Evolutionary conservation across 2,329 filamentous ascomycete genomes (phyloP).

Genomic region (Xylaria hypoxylon): DNA sequence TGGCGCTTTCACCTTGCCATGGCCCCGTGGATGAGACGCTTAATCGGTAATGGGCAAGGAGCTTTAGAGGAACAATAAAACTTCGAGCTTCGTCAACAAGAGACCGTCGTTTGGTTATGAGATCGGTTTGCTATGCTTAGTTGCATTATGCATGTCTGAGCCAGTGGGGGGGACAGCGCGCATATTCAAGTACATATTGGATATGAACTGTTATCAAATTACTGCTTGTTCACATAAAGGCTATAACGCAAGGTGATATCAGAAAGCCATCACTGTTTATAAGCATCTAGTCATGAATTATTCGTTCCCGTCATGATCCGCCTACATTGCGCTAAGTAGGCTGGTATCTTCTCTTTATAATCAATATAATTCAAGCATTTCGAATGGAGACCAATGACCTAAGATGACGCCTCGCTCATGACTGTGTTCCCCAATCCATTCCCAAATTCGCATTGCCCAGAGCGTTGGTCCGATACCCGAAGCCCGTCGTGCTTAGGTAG

Average conservation of each 20-base stretch:
- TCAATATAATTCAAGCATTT: constrained; percentile 1
- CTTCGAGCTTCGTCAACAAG: neutral
- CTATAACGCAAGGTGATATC: neutral
- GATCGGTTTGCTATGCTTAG: neutral
- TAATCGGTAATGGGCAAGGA: too few relatives aligned
- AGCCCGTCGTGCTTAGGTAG: constrained; percentile 62
- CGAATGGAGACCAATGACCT: neutral
- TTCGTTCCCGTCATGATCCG: constrained; percentile 11
- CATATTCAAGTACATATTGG: neutral
- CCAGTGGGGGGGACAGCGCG: neutral
- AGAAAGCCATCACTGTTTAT: neutral
- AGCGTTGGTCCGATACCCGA: constrained; percentile 39
- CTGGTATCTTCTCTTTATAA: constrained; percentile 6
- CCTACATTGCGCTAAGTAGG: constrained; percentile 10
- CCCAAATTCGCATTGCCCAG: constrained; percentile 28
- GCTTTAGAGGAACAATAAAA: neutral
- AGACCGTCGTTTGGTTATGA: neutral
- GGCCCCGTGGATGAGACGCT: neutral
- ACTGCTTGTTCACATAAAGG: too few relatives aligned
- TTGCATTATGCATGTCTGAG: neutral
- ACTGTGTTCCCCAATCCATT: constrained; percentile 35
- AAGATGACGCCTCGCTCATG: constrained; percentile 30
- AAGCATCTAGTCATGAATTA: constrained; percentile 9
- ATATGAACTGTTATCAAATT: too few relatives aligned
- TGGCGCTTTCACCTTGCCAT: too few relatives aligned